Conservation (phyloP, 495 filamentous ascomycete species). For the Penicillium bovifimosum region DNA sequence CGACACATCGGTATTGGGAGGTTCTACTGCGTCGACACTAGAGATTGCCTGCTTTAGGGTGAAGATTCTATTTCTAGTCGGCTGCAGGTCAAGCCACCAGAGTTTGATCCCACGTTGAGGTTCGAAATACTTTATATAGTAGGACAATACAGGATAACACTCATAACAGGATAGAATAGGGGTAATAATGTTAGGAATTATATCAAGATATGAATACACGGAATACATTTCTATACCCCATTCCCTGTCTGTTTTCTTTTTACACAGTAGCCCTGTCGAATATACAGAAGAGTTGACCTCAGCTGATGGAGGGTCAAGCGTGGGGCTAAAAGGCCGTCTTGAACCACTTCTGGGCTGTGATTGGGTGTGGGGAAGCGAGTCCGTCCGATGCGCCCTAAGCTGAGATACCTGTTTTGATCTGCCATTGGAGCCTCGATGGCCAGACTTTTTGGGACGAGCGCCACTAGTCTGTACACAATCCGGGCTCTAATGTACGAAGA, state of each 20-base stretch:
- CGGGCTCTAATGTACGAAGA: background rate
- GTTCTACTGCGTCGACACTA: background rate
- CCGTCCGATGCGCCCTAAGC: slow-evolving; percentile 18
- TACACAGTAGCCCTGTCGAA: slow-evolving; percentile 19
- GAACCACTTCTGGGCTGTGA: slow-evolving; percentile 21
- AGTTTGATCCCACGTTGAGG: background rate
- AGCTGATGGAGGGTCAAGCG: slow-evolving; percentile 32
- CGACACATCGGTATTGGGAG: background rate
- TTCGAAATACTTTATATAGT: background rate
- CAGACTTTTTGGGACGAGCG: slow-evolving; percentile 20
- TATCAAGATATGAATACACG: background rate
- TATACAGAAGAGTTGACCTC: slow-evolving; percentile 15
- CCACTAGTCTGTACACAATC: slow-evolving; percentile 2
- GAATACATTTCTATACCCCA: slow-evolving; percentile 3
- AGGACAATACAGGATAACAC: too few species aligned
- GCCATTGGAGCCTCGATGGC: slow-evolving; percentile 24
- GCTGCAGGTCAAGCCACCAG: slow-evolving; percentile 1
- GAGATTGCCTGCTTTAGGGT: background rate
- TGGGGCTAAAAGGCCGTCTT: slow-evolving; percentile 22
- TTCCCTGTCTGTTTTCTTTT: slow-evolving; percentile 6
- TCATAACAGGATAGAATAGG: too few species aligned
- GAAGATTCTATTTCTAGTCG: slow-evolving; percentile 4
- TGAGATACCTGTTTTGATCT: slow-evolving; percentile 30
- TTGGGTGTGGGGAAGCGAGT: slow-evolving; percentile 21
- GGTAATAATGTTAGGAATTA: too few species aligned